These are phyloP conservation scores for Dryas drummondii DNA, from an alignment of 306 rosid genomes.

Conservation along the genomic window DNA sequence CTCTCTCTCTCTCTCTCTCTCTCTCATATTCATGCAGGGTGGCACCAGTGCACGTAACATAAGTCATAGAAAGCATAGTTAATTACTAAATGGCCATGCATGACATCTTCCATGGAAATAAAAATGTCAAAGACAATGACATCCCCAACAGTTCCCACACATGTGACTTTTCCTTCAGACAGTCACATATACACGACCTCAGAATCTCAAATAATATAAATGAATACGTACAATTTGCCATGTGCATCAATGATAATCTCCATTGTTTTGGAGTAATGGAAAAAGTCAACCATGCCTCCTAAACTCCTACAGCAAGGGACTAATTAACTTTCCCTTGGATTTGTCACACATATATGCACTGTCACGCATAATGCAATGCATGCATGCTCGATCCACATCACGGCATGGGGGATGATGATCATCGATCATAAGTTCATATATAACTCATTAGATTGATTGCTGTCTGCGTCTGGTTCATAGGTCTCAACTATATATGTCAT, in stretches of 20 bases:
- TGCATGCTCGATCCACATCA: background rate
- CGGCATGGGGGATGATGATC: background rate
- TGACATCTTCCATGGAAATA: background rate
- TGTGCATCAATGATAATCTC: background rate
- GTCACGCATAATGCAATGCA: background rate
- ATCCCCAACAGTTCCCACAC: background rate
- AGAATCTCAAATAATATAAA: background rate
- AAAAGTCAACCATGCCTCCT: background rate
- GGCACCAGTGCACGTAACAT: background rate
- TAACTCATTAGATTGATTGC: too few species aligned
- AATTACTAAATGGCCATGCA: background rate
- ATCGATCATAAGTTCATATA: background rate
- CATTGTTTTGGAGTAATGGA: background rate
- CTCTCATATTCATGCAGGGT: background rate
- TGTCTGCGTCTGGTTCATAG: too few species aligned
- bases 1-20: too few species aligned
- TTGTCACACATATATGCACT: background rate
- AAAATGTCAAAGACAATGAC: slow-evolving; percentile 3
- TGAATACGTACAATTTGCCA: background rate
- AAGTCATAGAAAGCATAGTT: background rate
- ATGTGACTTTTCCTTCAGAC: background rate
- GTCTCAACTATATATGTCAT: too few species aligned
- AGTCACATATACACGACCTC: background rate
- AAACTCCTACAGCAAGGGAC: background rate
- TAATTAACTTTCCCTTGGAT: background rate